Percentiles rank a stretch among this genome's conserved stretches.
phyloP scores from a whole-genome alignment of 2,329 filamentous ascomycete species.

The Furcasterigmium furcatum region DNA sequence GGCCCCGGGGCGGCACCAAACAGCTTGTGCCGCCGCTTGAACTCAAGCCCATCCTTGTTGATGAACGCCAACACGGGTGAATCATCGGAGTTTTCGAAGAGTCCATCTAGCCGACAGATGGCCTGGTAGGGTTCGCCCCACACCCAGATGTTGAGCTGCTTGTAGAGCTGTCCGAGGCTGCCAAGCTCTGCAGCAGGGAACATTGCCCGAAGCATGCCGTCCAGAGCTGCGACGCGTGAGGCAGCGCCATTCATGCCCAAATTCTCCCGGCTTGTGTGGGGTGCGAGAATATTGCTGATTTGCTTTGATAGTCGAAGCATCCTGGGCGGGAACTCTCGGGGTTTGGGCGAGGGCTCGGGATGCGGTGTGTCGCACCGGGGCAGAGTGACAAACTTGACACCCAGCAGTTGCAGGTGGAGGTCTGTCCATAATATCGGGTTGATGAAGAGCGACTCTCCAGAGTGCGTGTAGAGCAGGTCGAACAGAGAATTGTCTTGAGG shows the following conservation, averaged over 20 bases:
- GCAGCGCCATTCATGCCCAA: too few relatives aligned
- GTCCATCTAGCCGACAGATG: not conserved
- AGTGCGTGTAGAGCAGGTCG: constrained; percentile 46
- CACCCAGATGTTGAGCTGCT: not conserved
- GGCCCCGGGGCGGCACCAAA: constrained; percentile 43
- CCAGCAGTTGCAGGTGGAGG: constrained; percentile 43
- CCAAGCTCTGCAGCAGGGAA: too few relatives aligned
- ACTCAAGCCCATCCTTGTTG: constrained; percentile 40
- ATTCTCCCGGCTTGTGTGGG: too few relatives aligned
- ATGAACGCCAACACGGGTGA: constrained; percentile 42
- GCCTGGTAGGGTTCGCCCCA: not conserved
- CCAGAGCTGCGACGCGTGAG: too few relatives aligned
- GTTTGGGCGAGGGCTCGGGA: not conserved
- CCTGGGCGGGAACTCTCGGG: too few relatives aligned
- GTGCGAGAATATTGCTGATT: too few relatives aligned
- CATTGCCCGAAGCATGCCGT: too few relatives aligned
- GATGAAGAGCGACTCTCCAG: constrained; percentile 44
- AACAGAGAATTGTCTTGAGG: constrained; percentile 48
- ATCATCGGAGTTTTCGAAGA: not conserved
- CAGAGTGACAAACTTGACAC: constrained; percentile 39
- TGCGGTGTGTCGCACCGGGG: constrained; percentile 35
- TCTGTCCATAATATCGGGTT: constrained; percentile 56
- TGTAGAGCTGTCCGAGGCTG: too few relatives aligned
- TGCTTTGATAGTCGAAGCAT: too few relatives aligned
- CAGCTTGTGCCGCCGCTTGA: constrained; percentile 39